Evolutionary conservation across 139 green algal genomes (phyloP).

Genomic region (Tetratostichococcus sp.): DNA sequence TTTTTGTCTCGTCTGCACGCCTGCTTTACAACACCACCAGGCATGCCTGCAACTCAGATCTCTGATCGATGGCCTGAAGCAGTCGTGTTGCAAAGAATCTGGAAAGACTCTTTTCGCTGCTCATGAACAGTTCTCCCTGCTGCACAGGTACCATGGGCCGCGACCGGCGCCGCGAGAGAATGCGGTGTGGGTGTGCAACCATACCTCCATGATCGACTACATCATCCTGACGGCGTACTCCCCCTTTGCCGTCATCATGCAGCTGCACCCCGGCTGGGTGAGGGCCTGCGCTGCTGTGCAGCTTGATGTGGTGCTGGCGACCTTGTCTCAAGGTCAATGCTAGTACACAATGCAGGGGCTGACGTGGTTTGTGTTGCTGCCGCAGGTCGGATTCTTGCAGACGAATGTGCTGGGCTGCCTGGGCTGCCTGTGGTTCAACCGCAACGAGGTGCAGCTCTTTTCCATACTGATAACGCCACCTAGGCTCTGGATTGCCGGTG

Average conservation of each 20-base stretch:
- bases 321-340: too few species aligned
- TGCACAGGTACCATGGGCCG: slow-evolving; percentile 80
- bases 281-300: too few species aligned
- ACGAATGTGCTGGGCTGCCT: slow-evolving; percentile 76
- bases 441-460: slow-evolving; percentile 59
- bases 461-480: not conserved
- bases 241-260: slow-evolving; percentile 86
- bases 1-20: too few species aligned
- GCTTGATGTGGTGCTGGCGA: too few species aligned
- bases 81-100: too few species aligned
- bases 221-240: slow-evolving; percentile 84
- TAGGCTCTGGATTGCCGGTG: too few species aligned
- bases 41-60: too few species aligned
- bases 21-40: too few species aligned
- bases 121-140: too few species aligned
- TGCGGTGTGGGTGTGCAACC: slow-evolving; percentile 96
- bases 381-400: slow-evolving; percentile 77
- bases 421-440: slow-evolving; percentile 97
- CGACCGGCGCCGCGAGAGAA: slow-evolving; percentile 60
- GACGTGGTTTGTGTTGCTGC: slow-evolving; percentile 54
- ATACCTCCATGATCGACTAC: slow-evolving; percentile 99
- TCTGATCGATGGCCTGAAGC: too few species aligned
- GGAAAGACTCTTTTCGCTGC: too few species aligned
- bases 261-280: slow-evolving; percentile 82
- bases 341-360: too few species aligned